phyloP scores from a whole-genome alignment of 768 basidiomycete species.

The Ephemerocybe angulata region DNA sequence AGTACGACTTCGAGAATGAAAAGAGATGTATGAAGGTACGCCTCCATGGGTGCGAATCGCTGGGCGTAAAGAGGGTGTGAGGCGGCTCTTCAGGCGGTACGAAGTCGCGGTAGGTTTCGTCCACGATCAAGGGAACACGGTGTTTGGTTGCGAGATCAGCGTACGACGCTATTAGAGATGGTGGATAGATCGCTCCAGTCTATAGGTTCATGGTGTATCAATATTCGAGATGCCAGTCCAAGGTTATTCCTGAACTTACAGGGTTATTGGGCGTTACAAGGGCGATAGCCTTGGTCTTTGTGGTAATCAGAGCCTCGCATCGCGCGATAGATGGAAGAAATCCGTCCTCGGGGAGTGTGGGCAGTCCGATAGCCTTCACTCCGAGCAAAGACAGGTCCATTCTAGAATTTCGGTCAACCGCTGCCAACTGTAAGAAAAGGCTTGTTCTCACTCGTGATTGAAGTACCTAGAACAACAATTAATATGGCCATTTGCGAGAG shows the following conservation, averaged over 20 bases:
- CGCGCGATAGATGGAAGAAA: constrained; percentile 58
- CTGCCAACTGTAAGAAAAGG: neutral
- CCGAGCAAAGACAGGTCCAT: constrained; percentile 68
- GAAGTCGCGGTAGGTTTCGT: constrained; percentile 89
- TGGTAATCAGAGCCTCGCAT: constrained; percentile 50
- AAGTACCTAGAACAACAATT: constrained; percentile 49
- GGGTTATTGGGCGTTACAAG: constrained; percentile 80
- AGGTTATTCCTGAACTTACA: constrained; percentile 29
- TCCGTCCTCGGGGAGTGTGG: constrained; percentile 43
- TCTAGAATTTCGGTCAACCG: constrained; percentile 26
- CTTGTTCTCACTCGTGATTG: constrained; percentile 50
- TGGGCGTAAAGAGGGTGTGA: constrained; percentile 49
- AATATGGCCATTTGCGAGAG: neutral
- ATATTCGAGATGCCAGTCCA: neutral
- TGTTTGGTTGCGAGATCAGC: constrained; percentile 50
- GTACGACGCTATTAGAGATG: constrained; percentile 54
- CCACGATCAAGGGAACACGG: constrained; percentile 67
- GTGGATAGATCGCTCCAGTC: constrained; percentile 70
- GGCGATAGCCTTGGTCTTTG: constrained; percentile 62
- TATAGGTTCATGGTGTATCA: constrained; percentile 17
- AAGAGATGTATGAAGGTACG: constrained; percentile 62
- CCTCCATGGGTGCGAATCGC: constrained; percentile 57
- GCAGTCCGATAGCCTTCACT: constrained; percentile 54
- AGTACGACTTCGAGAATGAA: constrained; percentile 80
- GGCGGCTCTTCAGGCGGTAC: constrained; percentile 46